phyloP scores from a whole-genome alignment of 495 filamentous ascomycete species.

The Articulospora tetracladia region DNA sequence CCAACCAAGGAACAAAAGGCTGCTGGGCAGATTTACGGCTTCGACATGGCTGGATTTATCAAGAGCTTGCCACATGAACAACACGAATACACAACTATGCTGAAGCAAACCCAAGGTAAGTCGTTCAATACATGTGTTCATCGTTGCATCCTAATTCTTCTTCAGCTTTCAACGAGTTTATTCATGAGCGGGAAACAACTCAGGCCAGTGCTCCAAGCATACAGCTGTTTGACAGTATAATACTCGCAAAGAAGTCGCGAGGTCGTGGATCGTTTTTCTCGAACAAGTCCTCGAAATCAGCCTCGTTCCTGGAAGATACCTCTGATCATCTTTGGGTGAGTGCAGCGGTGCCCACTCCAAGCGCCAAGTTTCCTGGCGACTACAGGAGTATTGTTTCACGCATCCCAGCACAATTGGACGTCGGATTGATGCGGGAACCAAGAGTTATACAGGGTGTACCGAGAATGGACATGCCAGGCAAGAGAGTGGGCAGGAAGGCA shows the following conservation, averaged over 20 bases:
- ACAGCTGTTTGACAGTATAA: constrained; percentile 91
- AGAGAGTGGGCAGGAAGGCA: constrained; percentile 57
- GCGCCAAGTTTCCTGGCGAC: constrained; percentile 69
- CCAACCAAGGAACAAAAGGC: constrained; percentile 81
- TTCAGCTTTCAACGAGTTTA: constrained; percentile 91
- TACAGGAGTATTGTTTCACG: constrained; percentile 47
- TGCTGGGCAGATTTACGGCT: constrained; percentile 79
- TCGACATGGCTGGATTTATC: constrained; percentile 92
- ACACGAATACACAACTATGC: constrained; percentile 78
- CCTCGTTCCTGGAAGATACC: constrained; percentile 78
- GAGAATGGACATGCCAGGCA: constrained; percentile 56
- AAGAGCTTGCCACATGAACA: constrained; percentile 88
- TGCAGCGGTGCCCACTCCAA: constrained; percentile 74
- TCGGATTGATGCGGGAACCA: constrained; percentile 83
- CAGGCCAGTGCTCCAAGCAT: constrained; percentile 57
- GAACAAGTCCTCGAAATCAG: constrained; percentile 47
- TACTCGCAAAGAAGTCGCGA: constrained; percentile 88
- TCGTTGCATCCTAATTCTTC: constrained; percentile 10
- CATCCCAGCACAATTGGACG: constrained; percentile 78
- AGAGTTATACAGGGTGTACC: constrained; percentile 72
- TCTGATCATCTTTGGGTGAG: constrained; percentile 92
- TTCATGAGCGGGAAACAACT: constrained; percentile 80
- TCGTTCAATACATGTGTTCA: constrained; percentile 3
- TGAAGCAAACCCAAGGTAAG: constrained; percentile 91
- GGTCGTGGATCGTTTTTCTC: constrained; percentile 57